phyloP scores from a whole-genome alignment of 345 rosid genomes.

The Cardamine resedifolia region DNA sequence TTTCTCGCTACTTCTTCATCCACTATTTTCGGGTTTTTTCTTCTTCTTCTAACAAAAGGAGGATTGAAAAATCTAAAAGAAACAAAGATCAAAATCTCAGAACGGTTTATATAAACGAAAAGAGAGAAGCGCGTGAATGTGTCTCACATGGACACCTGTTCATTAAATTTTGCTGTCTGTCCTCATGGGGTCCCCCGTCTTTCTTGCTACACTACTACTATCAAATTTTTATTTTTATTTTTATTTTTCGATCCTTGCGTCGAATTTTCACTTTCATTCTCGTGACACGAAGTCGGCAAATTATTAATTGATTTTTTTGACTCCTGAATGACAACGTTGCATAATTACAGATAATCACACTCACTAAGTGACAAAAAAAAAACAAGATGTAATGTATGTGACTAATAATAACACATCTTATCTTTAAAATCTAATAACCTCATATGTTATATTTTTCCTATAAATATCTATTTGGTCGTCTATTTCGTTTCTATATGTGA shows the following conservation, averaged over 20 bases:
- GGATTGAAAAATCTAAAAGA: not conserved
- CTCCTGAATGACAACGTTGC: constrained; percentile 23
- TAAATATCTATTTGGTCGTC: not conserved
- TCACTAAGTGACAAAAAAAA: not conserved
- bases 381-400: not conserved
- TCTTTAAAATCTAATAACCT: not conserved
- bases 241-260: not conserved
- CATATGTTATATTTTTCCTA: not conserved
- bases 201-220: constrained; percentile 1
- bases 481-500: not conserved
- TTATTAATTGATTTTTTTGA: not conserved
- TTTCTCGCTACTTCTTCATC: not conserved
- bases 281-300: not conserved
- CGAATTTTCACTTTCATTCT: constrained; percentile 13
- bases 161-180: constrained; percentile 34
- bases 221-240: not conserved
- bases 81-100: not conserved
- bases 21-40: not conserved
- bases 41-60: too few relatives aligned
- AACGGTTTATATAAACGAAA: constrained; percentile 11
- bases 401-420: not conserved
- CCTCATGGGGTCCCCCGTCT: constrained; percentile 28
- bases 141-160: constrained; percentile 42
- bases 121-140: constrained; percentile 24
- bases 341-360: not conserved